Conservation (phyloP, 1,284 basidiomycete species). For the Ceratobasidium sp. region DNA sequence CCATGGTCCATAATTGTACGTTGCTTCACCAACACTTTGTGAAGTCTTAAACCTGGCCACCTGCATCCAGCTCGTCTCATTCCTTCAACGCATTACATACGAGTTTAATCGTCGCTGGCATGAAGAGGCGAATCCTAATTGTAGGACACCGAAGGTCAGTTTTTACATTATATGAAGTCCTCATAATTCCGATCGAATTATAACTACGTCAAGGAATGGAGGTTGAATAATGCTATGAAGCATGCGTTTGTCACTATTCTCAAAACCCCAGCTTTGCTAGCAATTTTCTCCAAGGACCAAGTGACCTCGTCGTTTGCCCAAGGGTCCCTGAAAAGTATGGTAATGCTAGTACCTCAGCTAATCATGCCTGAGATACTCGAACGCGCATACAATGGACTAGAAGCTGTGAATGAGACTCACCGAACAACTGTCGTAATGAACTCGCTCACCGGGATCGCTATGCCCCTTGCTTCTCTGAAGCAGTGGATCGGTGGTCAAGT, state of each 20-base stretch:
- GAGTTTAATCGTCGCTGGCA: constrained; percentile 86
- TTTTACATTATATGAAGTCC: constrained; percentile 42
- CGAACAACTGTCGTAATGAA: constrained; percentile 90
- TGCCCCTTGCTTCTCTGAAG: constrained; percentile 79
- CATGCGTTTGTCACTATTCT: constrained; percentile 83
- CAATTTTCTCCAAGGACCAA: constrained; percentile 94
- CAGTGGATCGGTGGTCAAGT: constrained; percentile 75
- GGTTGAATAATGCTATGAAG: constrained; percentile 84
- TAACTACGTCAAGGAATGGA: constrained; percentile 51
- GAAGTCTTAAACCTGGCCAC: constrained; percentile 42
- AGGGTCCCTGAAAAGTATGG: constrained; percentile 66
- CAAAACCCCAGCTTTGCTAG: constrained; percentile 86
- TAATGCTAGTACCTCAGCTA: constrained; percentile 81
- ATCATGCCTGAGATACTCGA: constrained; percentile 94
- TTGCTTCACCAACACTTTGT: constrained; percentile 24
- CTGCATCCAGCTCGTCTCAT: constrained; percentile 65
- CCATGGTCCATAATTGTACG: constrained; percentile 69
- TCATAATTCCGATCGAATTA: not conserved
- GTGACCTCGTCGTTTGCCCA: constrained; percentile 73
- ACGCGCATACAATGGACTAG: constrained; percentile 88
- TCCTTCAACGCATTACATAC: constrained; percentile 77
- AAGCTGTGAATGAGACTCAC: constrained; percentile 94
- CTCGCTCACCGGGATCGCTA: constrained; percentile 81
- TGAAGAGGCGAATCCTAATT: constrained; percentile 81
- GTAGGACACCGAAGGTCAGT: constrained; percentile 82